These are phyloP conservation scores for Penicillium nordicum DNA, from an alignment of 2,329 filamentous ascomycete species.

Conservation along the genomic window DNA sequence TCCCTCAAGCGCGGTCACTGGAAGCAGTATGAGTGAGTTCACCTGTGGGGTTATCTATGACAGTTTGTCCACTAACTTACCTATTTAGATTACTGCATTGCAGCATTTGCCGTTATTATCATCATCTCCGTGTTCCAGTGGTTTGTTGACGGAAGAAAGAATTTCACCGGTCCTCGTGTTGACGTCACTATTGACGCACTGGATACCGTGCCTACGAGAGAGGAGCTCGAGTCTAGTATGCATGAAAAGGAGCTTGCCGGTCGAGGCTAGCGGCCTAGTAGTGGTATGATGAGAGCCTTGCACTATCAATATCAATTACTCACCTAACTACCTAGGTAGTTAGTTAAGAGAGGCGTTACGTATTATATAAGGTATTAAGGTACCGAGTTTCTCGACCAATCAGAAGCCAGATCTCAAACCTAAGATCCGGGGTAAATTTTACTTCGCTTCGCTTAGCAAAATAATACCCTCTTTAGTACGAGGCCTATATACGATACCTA, in stretches of 20 bases:
- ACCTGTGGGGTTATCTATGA: background rate
- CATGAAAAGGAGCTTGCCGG: conserved; percentile 7
- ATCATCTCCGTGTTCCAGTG: conserved; percentile 57
- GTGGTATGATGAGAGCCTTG: no score
- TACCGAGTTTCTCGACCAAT: no score
- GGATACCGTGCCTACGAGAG: background rate
- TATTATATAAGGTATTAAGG: no score
- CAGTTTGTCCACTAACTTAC: background rate
- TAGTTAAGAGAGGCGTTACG: no score
- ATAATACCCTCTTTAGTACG: no score
- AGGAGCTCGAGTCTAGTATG: background rate
- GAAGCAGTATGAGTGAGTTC: conserved; percentile 63
- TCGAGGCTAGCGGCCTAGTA: background rate
- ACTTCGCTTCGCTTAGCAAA: no score
- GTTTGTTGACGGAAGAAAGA: conserved; percentile 59
- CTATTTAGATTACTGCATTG: conserved; percentile 39
- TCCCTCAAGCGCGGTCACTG: conserved; percentile 60
- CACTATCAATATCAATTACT: no score
- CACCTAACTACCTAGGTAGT: no score
- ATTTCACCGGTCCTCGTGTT: conserved; percentile 54
- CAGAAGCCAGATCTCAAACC: no score
- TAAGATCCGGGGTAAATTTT: no score
- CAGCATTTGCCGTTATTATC: conserved; percentile 57
- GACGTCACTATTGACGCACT: conserved; percentile 30
- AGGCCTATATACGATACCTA: no score